Evolutionary conservation across 768 basidiomycete genomes (phyloP).

Genomic region (Pleurotus ostreatus): DNA sequence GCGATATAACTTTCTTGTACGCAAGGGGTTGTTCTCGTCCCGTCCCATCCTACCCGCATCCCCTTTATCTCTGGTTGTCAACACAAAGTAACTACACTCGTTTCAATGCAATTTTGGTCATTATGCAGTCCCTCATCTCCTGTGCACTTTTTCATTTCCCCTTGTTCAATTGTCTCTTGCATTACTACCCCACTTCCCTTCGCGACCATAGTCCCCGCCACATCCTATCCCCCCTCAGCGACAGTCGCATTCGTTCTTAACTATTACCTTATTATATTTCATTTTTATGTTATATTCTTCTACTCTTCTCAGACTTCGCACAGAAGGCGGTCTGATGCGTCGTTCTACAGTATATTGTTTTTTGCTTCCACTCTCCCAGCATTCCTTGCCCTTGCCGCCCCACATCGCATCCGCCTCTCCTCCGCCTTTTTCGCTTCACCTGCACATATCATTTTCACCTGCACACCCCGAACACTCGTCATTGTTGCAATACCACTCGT

Average conservation of each 20-base stretch:
- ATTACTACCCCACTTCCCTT: slow-evolving; percentile 13
- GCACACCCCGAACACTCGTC: slow-evolving; percentile 11
- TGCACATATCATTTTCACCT: slow-evolving; percentile 39
- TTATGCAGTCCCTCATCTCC: slow-evolving; percentile 10
- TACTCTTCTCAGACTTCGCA: slow-evolving; percentile 15
- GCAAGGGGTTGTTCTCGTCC: slow-evolving; percentile 18
- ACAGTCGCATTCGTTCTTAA: slow-evolving; percentile 53
- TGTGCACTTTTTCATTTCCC: slow-evolving; percentile 11
- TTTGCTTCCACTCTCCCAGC: slow-evolving; percentile 14
- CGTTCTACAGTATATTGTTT: slow-evolving; percentile 27
- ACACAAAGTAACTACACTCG: slow-evolving; percentile 36
- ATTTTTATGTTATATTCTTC: slow-evolving; percentile 24
- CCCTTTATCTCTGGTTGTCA: slow-evolving; percentile 36
- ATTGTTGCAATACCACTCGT: slow-evolving; percentile 16
- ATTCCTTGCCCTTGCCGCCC: slow-evolving; percentile 9
- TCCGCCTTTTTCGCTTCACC: slow-evolving; percentile 21
- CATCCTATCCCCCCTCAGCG: slow-evolving; percentile 17
- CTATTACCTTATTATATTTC: slow-evolving; percentile 73
- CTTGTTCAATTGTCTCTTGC: slow-evolving; percentile 10
- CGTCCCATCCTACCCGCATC: slow-evolving; percentile 23
- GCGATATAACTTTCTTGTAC: slow-evolving; percentile 26
- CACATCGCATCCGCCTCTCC: slow-evolving; percentile 20
- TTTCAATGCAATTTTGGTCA: slow-evolving; percentile 17
- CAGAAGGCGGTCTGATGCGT: slow-evolving; percentile 2
- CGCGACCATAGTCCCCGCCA: slow-evolving; percentile 4